Conservation (phyloP, 106 monocot species). For the Allium sativum region DNA sequence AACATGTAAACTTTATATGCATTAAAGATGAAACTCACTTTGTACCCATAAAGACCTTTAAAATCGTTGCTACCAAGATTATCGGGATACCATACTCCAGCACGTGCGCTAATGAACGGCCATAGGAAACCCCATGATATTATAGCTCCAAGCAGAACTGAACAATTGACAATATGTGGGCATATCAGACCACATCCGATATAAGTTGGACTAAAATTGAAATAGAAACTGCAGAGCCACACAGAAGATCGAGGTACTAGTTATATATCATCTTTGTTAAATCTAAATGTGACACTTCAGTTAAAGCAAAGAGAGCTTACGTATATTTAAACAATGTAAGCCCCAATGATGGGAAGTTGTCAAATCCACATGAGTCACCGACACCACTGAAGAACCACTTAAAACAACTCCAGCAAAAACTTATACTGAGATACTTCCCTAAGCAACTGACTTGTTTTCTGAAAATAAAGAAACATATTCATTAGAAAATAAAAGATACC, state of each 20-base stretch:
- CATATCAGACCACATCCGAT: conserved; percentile 94
- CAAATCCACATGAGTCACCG: conserved; percentile 95
- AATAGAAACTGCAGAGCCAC: conserved; percentile 61
- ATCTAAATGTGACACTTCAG: not conserved
- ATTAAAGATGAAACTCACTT: conserved; percentile 24
- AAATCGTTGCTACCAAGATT: conserved; percentile 73
- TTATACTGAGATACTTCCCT: conserved; percentile 92
- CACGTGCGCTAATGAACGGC: conserved; percentile 65
- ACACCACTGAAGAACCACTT: conserved; percentile 99
- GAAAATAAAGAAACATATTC: conserved; percentile 10
- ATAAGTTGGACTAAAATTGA: conserved; percentile 95
- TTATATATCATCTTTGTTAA: not conserved
- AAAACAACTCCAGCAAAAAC: conserved; percentile 90
- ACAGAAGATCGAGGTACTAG: not conserved
- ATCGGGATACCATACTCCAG: conserved; percentile 87
- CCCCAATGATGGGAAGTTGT: conserved; percentile 84
- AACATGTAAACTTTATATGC: no score
- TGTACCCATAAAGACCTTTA: conserved; percentile 95
- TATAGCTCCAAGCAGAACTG: conserved; percentile 84
- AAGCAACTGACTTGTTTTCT: conserved; percentile 86
- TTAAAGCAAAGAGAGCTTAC: conserved; percentile 25
- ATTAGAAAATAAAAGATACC: no score
- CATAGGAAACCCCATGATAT: conserved; percentile 99
- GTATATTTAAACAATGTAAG: conserved; percentile 80
- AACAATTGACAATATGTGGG: conserved; percentile 92